phyloP scores from a whole-genome alignment of 2,329 filamentous ascomycete species.

The Trichoderma sp. region DNA sequence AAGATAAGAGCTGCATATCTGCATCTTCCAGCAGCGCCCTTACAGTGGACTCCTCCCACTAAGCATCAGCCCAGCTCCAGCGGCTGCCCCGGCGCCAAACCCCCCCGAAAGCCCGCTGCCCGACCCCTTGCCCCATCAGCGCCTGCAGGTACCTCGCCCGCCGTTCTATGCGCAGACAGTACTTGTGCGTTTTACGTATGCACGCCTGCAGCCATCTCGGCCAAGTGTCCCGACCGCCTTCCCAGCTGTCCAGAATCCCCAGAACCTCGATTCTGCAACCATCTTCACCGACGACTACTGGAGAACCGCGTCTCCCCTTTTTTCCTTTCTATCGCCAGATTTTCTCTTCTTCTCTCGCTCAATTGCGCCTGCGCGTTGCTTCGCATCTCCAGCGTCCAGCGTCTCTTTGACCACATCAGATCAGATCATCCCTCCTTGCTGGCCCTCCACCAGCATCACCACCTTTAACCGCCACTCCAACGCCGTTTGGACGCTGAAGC shows the following conservation, averaged over 20 bases:
- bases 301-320: background rate
- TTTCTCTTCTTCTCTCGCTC: conserved; percentile 1
- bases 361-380: conserved; percentile 15
- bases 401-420: background rate
- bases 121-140: background rate
- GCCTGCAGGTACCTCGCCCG: conserved; percentile 3
- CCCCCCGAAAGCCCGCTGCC: conserved; percentile 6
- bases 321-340: background rate
- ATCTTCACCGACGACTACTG: conserved; percentile 19
- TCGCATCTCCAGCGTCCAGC: conserved; percentile 11
- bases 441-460: conserved; percentile 1
- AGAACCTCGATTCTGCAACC: conserved; percentile 27
- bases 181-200: conserved; percentile 15
- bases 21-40: background rate
- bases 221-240: conserved; percentile 26
- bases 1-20: conserved; percentile 2
- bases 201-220: conserved; percentile 13
- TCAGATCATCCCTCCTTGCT: background rate
- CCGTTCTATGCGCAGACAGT: background rate
- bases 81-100: background rate
- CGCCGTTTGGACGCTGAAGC: background rate
- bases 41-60: background rate
- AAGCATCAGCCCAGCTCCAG: conserved; percentile 22
- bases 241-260: conserved; percentile 23
- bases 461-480: background rate